Base-by-base conservation (phyloP, 805 yeast species). In the Metschnikowia lochheadii region DNA sequence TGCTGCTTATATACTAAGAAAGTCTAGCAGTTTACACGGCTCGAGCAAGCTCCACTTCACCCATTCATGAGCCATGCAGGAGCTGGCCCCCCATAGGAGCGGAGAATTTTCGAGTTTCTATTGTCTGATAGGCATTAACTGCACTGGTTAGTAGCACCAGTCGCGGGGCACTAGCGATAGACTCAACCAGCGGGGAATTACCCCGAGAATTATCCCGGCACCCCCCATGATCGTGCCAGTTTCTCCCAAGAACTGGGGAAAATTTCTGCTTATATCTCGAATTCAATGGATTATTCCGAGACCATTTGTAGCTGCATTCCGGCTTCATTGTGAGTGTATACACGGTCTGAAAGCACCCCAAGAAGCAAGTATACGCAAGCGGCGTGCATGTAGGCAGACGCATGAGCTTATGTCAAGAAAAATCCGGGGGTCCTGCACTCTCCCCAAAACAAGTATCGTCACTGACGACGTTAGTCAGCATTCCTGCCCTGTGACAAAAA, bases 71-170 rank as follows among this genome's bases (percentile, higher is more conserved):
- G 11, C 14, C 14, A 20, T 42, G 45, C 45, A 42, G 45, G 37
- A 20, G 3, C 17, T 20, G 21, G 15, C 14, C 18, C 18, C 2
- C n/a, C 34, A 34, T 37, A 23, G 8, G 15, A 21, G 46, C 18
- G 39, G 33, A 26, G 23, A 35, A 44, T 17, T 6, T 17, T 14
- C 15, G 17, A 14, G 3, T 21, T 44, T 23, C 40, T 6, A 17
- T 10, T 44, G 32, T 39, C 20, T 18, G 26, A 8, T 21, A 5
- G 41, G 23, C 31, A 5, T 23, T 18, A n/a, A 15, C n/a, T 35
- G 46, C 46, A 44, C 15, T 31, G 40, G 46, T 44, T 35, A 44
- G 46, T 11, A 35, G 34, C 46, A 35, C 40, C 15, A 15, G 40
- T 17, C 34, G 46, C 33, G 46, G 46, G 46, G 46, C 40, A 26